Conservation (phyloP, 2,329 filamentous ascomycete species). For the Chlorencoelia australis region DNA sequence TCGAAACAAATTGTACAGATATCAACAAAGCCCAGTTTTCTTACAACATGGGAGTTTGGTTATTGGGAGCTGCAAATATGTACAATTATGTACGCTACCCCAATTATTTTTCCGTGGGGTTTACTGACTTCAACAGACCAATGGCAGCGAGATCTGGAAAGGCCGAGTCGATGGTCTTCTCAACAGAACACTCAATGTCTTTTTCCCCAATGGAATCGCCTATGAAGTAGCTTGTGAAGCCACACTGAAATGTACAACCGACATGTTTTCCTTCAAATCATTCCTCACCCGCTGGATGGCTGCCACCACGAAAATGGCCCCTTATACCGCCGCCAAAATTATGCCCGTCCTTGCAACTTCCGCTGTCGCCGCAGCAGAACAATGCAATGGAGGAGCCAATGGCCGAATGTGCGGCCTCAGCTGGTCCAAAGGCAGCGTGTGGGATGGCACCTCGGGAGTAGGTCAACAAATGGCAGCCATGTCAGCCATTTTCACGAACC, state of each 20-base stretch:
- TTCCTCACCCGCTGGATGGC: conserved; percentile 53
- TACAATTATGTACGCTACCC: conserved; percentile 40
- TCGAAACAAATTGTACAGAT: conserved; percentile 36
- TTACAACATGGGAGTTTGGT: conserved; percentile 58
- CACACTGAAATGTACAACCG: conserved; percentile 45
- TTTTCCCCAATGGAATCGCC: conserved; percentile 42
- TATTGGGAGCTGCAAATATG: conserved; percentile 41
- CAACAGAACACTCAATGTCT: conserved; percentile 25
- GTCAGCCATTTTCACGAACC: conserved; percentile 43
- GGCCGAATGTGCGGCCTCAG: conserved; percentile 49
- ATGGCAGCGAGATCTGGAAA: conserved; percentile 30
- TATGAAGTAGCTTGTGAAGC: conserved; percentile 50
- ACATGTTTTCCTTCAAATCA: conserved; percentile 56
- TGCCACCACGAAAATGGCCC: conserved; percentile 46
- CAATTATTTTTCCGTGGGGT: conserved; percentile 37
- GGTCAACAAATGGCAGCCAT: conserved; percentile 64
- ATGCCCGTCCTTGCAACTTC: conserved; percentile 45
- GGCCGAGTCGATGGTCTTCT: conserved; percentile 28
- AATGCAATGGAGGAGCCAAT: conserved; percentile 48
- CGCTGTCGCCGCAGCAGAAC: conserved; percentile 41
- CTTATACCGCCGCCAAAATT: conserved; percentile 43
- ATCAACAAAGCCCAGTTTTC: conserved; percentile 54
- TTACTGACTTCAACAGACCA: conserved; percentile 40
- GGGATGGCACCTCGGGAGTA: conserved; percentile 48
- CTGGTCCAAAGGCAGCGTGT: conserved; percentile 40